Base-by-base conservation (phyloP, 2,329 filamentous ascomycete species). In the Colletotrichum sp. region DNA sequence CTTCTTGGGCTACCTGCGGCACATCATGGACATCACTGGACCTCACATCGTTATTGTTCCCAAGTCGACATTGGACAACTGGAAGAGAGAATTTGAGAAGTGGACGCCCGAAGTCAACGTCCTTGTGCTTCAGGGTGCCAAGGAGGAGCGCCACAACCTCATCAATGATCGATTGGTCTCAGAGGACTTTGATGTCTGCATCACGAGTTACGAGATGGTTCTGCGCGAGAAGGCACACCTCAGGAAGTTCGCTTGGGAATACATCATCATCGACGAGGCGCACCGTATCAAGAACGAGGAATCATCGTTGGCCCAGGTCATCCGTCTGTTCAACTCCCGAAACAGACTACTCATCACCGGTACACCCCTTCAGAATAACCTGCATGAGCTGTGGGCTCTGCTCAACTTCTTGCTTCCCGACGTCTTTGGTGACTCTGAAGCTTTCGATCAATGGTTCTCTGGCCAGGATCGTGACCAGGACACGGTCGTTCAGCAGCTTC, bases 261-360 rank as follows among this genome's bases (percentile, higher is more conserved):
- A 99, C 85, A 99, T 99, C 85, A 98, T 99, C 80, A 98, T 99
- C 78, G 97, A 99, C 81, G 97, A 99, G 86, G 92, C 97, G 3
- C 97, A 99, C 85, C 95, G 97, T 76, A 99, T 99, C 91, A 99
- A 99, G 89, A 99, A 99, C 85, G 97, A 99, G 83, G 96, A 99
- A 84, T 99, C 97, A 0, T 98, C 97, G 0, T 90, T 99, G 5
- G 96, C 97, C 5, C 96, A 99, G 82, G 98, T 99, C 79, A 98
- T 99, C 78, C 95, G 97, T 79, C 88, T 98, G 69, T 99, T 99
- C 89, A 95, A 96, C 85, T 99, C 97, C 7, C 92, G 97, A 82
- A 99, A 99, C 83, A 94, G 97, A 67, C 90, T 99, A 36, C 90
- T 99, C 76, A 99, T 99, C 78, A 99, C 97, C 4, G 97, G 97